Base-by-base conservation (phyloP, 176 grass and related monocot genomes). In the Oryza officinalis region DNA sequence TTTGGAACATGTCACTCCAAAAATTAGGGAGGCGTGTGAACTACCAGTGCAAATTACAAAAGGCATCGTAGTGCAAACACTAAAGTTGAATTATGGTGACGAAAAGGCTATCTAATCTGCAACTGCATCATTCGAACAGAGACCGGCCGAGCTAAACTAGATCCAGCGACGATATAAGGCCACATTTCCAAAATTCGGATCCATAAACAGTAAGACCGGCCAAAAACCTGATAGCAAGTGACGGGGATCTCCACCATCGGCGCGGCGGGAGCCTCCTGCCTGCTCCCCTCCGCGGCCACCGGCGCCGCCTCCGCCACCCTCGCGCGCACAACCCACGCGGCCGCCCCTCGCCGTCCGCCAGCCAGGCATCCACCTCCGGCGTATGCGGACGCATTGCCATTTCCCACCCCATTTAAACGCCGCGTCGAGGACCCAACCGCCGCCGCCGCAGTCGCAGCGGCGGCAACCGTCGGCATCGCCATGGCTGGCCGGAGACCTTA, bases 191-290 rank as follows among this genome's bases (percentile, higher is more conserved):
- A 35, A 80, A 86, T 76, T 52, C 65, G 71, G 81, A 81, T 20
- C 35, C 57, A 59, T 10, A 43, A 28, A 67, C 35, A 83, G 63
- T 3, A 70, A 5, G 44, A 85, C 13, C 0, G n/a, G 63, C 26
- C 60, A 22, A 25, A 27, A 45, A 99, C 96, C 96, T 99, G 89
- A 79, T 96, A 99, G 79, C 93, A 99, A 67, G 91, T 99, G 83
- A 96, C 91, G 20, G 93, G 93, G 89, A 99, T 96, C 86, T 99
- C 93, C 37, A 99, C 87, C 52, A 64, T 83, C n/a, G 81, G 38
- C 26, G 68, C 47, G 33, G 47, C 32, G 74, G 82, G 65, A 17
- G 71, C 57, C 31, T 87, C 67, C 85, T 79, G 85, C 32, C 81
- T 78, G 68, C 38, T n/a, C 1, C 37, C 63, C 84, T 90, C 88